Evolutionary conservation across 1,284 basidiomycete genomes (phyloP).

Genomic region (Butyriboletus appendiculatus): DNA sequence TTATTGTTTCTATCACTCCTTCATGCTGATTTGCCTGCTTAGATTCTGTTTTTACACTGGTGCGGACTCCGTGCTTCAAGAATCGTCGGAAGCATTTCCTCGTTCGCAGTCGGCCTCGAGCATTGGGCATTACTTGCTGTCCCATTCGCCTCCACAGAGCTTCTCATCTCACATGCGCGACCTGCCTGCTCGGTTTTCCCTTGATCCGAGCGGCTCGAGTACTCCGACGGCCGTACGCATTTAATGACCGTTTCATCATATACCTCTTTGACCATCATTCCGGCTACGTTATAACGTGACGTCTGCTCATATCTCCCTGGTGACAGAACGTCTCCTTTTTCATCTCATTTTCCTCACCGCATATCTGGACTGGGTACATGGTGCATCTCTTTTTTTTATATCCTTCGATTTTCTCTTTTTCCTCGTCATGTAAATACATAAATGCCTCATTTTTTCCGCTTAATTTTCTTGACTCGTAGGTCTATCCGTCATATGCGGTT

Average conservation of each 20-base stretch:
- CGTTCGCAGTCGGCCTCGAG: slow-evolving; percentile 59
- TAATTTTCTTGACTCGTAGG: slow-evolving; percentile 1
- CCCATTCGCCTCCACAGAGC: slow-evolving; percentile 23
- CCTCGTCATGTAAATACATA: slow-evolving; percentile 17
- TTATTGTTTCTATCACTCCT: neutral
- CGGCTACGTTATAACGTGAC: neutral
- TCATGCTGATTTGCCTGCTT: slow-evolving; percentile 4
- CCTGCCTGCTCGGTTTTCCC: slow-evolving; percentile 7
- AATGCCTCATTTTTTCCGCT: neutral
- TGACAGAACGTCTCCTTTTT: neutral
- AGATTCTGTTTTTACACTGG: slow-evolving; percentile 83
- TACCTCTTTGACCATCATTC: neutral
- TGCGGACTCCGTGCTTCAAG: slow-evolving; percentile 33
- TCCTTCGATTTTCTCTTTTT: slow-evolving; percentile 6
- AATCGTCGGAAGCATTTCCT: slow-evolving; percentile 38
- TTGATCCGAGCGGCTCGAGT: neutral
- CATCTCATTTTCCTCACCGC: neutral
- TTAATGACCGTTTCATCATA: neutral
- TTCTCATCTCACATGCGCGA: slow-evolving; percentile 16
- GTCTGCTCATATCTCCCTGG: neutral
- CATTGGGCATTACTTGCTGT: slow-evolving; percentile 49
- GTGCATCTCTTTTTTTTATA: neutral
- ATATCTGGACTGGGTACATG: neutral
- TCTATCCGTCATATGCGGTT: neutral
- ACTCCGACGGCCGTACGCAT: slow-evolving; percentile 6